Evolutionary conservation across 345 rosid genomes (phyloP).

Genomic region (Turnera subulata): DNA sequence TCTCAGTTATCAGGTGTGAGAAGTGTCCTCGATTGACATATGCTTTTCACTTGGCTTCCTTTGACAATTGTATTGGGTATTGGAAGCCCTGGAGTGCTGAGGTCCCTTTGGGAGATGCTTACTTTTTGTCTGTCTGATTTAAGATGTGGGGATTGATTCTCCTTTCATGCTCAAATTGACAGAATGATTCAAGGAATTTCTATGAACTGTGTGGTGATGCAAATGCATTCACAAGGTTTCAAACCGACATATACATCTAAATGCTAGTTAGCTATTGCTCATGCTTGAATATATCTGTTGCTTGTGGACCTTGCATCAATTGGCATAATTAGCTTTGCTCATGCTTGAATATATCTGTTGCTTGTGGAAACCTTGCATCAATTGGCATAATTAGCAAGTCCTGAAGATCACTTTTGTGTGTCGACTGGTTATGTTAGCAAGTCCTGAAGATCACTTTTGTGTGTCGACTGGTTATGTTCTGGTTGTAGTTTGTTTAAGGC

Average conservation of each 20-base stretch:
- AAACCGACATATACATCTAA: neutral
- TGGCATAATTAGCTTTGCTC: neutral
- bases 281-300: neutral
- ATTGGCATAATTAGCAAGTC: neutral
- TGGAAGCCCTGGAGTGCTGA: slow-evolving; percentile 20
- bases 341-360: neutral
- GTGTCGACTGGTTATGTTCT: slow-evolving; percentile 8
- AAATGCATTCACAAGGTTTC: neutral
- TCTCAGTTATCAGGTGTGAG: slow-evolving; percentile 43
- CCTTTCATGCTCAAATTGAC: neutral
- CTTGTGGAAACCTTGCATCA: slow-evolving; percentile 1
- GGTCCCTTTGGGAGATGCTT: slow-evolving; percentile 3
- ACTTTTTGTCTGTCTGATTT: slow-evolving; percentile 8
- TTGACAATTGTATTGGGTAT: slow-evolving; percentile 24
- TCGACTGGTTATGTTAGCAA: slow-evolving; percentile 7
- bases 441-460: slow-evolving; percentile 3
- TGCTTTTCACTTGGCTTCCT: slow-evolving; percentile 52
- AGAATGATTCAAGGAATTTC: neutral
- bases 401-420: slow-evolving; percentile 4
- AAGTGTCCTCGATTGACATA: slow-evolving; percentile 54
- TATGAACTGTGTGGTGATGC: neutral
- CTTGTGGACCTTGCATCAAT: neutral
- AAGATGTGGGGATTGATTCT: neutral
- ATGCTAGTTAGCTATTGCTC: neutral
- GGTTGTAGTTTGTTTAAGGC: neutral